Base-by-base conservation (phyloP, 2,329 filamentous ascomycete species). In the Cladosporium sp. region DNA sequence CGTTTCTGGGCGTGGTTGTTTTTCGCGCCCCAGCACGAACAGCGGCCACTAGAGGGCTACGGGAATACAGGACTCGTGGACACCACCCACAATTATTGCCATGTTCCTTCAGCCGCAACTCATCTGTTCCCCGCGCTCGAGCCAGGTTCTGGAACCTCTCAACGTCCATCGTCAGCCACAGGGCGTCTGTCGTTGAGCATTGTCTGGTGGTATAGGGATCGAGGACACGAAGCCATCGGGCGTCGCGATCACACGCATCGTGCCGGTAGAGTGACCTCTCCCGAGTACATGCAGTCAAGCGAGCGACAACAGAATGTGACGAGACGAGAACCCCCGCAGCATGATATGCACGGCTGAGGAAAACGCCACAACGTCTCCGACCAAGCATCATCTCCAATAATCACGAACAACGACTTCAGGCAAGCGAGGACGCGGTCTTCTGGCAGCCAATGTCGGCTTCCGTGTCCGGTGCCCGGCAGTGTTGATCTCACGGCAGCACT, bases 1-100 rank as follows among this genome's bases (percentile, higher is more conserved):
- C 25, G 3, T 28, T 40, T 45, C 51, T 45, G 25, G 51, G 51
- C 51, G 51, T 55, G 51, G 51, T 55, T 55, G 51, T 55, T 55
- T 43, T 55, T 34, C 9, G 8, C 42, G 42, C 22, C 25, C n/a
- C 25, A 47, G 14, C 43, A 30, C 30, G 30, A 5, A 34, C 30
- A 12, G 30, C 30, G 7, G 30, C 30, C 30, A 8, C 30, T 34
- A 34, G 30, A 34, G 11, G 30, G 4, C 8, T 9, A 34, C 30
- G 30, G 11, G 30, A 34, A 34, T 25, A 25, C 25, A 6, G 15
- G n/a, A 30, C 43, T 30, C 43, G 17, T 47, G 43, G 3, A 3
- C 20, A 28, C 42, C 6, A n/a, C 20, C 11, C 42, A 28, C 20
- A 25, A 25, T 25, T 25, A 25, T 25, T 25, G 25, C 3, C 25